phyloP scores from a whole-genome alignment of 129 eudicot species.

The Helichrysum umbraculigerum region DNA sequence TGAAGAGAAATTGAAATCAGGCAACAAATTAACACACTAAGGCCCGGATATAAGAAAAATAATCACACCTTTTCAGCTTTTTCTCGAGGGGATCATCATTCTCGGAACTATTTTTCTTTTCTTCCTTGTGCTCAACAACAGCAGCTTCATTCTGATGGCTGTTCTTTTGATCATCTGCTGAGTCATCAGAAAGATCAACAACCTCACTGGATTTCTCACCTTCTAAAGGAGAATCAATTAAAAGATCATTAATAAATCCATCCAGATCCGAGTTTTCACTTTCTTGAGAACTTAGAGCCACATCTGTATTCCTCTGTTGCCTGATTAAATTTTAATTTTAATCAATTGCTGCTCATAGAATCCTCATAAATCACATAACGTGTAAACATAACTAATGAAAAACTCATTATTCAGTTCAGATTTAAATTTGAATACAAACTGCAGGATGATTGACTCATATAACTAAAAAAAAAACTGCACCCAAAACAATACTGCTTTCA shows the following conservation, averaged over 20 bases:
- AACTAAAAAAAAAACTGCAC: too few relatives aligned
- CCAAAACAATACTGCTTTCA: too few relatives aligned
- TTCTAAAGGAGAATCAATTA: conserved; percentile 35
- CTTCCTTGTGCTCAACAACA: not conserved
- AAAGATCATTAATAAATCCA: conserved; percentile 31
- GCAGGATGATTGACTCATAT: too few relatives aligned
- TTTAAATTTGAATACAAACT: too few relatives aligned
- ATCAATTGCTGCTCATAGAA: not conserved
- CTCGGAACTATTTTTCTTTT: too few relatives aligned
- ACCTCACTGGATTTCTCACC: conserved; percentile 36
- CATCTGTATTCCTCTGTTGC: conserved; percentile 86
- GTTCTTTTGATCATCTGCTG: conserved; percentile 1
- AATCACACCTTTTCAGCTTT: conserved; percentile 59
- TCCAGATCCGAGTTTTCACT: conserved; percentile 61
- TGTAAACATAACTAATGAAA: too few relatives aligned
- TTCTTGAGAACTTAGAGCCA: conserved; percentile 82
- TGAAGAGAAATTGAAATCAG: too few relatives aligned
- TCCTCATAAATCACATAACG: too few relatives aligned
- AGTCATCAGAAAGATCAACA: conserved; percentile 27
- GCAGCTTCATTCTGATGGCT: not conserved
- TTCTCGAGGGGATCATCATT: conserved; percentile 46
- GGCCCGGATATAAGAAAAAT: not conserved
- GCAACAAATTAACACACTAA: too few relatives aligned
- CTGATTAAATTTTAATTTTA: conserved; percentile 28
- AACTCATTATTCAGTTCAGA: too few relatives aligned